Evolutionary conservation across 208 protist species (phyloP).

Genomic region (Leishmania gerbilli): DNA sequence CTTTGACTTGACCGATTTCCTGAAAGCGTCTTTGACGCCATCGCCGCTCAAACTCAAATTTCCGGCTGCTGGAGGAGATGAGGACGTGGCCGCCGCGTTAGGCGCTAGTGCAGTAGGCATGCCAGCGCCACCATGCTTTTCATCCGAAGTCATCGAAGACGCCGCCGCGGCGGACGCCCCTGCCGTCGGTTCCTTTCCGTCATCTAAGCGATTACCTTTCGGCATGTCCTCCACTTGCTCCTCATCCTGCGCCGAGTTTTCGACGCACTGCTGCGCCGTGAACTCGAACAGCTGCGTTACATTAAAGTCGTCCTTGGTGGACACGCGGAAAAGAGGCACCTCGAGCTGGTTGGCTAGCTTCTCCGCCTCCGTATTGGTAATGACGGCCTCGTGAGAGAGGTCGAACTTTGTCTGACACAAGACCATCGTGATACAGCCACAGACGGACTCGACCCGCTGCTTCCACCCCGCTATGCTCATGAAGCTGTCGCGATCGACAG

Average conservation of each 20-base stretch:
- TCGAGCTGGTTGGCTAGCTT: constrained; percentile 74
- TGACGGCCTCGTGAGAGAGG: constrained; percentile 79
- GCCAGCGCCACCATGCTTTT: background rate
- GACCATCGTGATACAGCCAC: constrained; percentile 86
- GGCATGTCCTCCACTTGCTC: constrained; percentile 1
- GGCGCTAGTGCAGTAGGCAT: background rate
- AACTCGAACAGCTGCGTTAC: constrained; percentile 91
- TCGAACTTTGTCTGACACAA: constrained; percentile 96
- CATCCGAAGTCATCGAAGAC: background rate
- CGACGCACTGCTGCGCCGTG: constrained; percentile 66
- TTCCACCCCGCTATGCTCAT: constrained; percentile 86
- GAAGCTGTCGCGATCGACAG: constrained; percentile 90
- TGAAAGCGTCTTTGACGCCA: background rate
- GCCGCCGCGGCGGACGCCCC: background rate
- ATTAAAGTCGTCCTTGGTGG: constrained; percentile 94
- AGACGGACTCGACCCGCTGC: constrained; percentile 82
- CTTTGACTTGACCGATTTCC: background rate
- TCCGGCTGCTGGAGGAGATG: background rate
- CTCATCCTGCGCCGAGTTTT: constrained; percentile 8
- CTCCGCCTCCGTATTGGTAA: constrained; percentile 90
- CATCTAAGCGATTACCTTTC: background rate
- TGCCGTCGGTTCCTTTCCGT: background rate
- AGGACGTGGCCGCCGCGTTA: background rate
- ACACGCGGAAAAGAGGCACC: constrained; percentile 91
- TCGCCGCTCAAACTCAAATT: background rate